Conservation (phyloP, 179 eudicot genomes). For the Amaranthus tricolor region DNA sequence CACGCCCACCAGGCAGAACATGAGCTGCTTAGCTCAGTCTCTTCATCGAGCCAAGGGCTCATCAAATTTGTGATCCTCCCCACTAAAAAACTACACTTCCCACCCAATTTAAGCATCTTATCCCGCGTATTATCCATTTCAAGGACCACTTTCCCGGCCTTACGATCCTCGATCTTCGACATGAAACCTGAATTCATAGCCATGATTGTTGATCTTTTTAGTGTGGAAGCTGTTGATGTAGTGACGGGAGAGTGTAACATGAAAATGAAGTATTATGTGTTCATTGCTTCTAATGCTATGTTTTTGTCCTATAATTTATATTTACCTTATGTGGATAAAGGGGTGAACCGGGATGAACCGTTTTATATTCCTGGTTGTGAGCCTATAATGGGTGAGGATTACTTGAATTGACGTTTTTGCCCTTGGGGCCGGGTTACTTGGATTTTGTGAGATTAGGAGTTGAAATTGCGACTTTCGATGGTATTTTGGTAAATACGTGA, state of each 20-base stretch:
- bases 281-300: constrained; percentile 43
- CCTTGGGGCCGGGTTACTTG: constrained; percentile 15
- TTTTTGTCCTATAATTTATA: constrained; percentile 32
- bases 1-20: constrained; percentile 24
- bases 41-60: constrained; percentile 7
- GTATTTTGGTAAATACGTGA: constrained; percentile 60
- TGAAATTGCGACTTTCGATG: constrained; percentile 32
- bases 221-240: constrained; percentile 35
- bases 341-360: constrained; percentile 33
- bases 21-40: constrained; percentile 26
- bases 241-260: constrained; percentile 46
- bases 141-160: constrained; percentile 31
- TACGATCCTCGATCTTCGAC: constrained; percentile 33
- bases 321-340: constrained; percentile 36
- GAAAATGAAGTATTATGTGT: constrained; percentile 33
- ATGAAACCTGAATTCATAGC: constrained; percentile 38
- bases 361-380: constrained; percentile 54
- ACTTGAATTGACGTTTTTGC: constrained; percentile 38
- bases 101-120: constrained; percentile 26
- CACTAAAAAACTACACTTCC: constrained; percentile 12
- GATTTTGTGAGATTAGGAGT: constrained; percentile 31
- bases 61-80: constrained; percentile 17
- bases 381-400: constrained; percentile 45
- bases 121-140: constrained; percentile 33
- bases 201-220: constrained; percentile 46